Base-by-base conservation (phyloP, 805 yeast genomes). In the Clavispora fructus region DNA sequence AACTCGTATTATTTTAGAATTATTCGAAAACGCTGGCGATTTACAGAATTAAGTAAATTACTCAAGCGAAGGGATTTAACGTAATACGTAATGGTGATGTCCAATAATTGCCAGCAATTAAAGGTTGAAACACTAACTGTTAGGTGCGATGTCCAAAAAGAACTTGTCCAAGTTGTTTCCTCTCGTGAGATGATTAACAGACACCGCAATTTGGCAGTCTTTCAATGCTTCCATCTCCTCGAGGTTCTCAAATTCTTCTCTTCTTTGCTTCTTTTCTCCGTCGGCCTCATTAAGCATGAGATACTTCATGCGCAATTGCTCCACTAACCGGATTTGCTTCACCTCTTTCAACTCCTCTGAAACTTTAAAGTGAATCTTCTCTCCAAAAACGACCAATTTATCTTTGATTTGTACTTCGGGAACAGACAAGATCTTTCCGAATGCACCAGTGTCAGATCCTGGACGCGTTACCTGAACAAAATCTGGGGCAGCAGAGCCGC, bases 171-270 rank as follows among this genome's bases (percentile, higher is more conserved):
- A 37, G 37, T 44, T 44, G 44, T 31, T 39, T 27, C 51, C 53
- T 37, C 17, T 26, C 19, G 45, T 37, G 16, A 44, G 29, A 29
- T 46, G 48, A 23, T 42, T 40, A 25, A 50, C 51, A 4, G 55
- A 43, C 29, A 51, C 47, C 6, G 54, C 43, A 27, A 51, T 46
- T 7, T 17, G 27, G 39, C 54, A 51, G n/a, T 26, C 35, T 33
- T 44, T 32, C 29, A 51, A 38, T 1, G 50, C 51, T 19, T 23
- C 33, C 14, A 26, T 30, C 30, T 51, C 54, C 3, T 35, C 39
- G 17, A 16, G 16, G 28, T 51, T 48, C 28, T 31, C 32, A 12
- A 37, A 9, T 1, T 39, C 33, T 13, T 41, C 46, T 23, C 41
- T 41, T 8, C 33, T 31, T 39, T 27, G 31, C 23, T 33, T 27